phyloP scores from a whole-genome alignment of 768 basidiomycete species.

The Hygrophoropsis aurantiaca region DNA sequence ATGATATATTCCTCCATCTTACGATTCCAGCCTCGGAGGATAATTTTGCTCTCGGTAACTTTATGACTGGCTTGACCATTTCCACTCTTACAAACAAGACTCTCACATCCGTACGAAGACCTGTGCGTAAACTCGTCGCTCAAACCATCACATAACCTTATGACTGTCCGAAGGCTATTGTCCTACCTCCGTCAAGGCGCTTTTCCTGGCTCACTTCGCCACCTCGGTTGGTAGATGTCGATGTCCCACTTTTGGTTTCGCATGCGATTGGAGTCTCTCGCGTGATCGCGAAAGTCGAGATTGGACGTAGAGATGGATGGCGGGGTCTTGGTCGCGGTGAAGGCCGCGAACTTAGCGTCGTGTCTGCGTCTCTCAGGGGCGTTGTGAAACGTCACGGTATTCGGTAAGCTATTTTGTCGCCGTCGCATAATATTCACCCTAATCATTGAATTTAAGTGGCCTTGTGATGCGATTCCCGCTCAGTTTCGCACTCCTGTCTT shows the following conservation, averaged over 20 bases:
- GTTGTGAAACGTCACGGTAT: conserved; percentile 65
- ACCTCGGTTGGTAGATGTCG: conserved; percentile 44
- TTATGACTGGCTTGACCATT: conserved; percentile 72
- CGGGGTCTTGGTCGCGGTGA: conserved; percentile 63
- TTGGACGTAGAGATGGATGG: conserved; percentile 79
- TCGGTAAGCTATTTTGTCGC: conserved; percentile 46
- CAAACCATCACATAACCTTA: conserved; percentile 8
- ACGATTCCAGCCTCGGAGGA: conserved; percentile 62
- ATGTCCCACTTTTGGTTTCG: conserved; percentile 57
- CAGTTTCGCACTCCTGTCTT: conserved; percentile 46
- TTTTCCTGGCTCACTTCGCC: conserved; percentile 36
- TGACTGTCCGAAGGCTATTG: conserved; percentile 50
- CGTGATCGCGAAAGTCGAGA: conserved; percentile 59
- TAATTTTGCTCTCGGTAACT: conserved; percentile 79
- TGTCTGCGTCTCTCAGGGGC: conserved; percentile 61
- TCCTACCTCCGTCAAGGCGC: conserved; percentile 39
- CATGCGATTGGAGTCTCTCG: conserved; percentile 48
- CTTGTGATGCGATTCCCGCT: conserved; percentile 71
- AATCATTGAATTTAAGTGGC: conserved; percentile 43
- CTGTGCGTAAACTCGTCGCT: conserved; percentile 47
- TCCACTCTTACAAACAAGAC: conserved; percentile 62
- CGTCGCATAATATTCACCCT: background rate
- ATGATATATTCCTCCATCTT: conserved; percentile 70
- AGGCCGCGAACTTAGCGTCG: conserved; percentile 71
- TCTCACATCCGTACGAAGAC: conserved; percentile 55